phyloP scores from a whole-genome alignment of 495 filamentous ascomycete genomes.

The Penicillium paradoxum region DNA sequence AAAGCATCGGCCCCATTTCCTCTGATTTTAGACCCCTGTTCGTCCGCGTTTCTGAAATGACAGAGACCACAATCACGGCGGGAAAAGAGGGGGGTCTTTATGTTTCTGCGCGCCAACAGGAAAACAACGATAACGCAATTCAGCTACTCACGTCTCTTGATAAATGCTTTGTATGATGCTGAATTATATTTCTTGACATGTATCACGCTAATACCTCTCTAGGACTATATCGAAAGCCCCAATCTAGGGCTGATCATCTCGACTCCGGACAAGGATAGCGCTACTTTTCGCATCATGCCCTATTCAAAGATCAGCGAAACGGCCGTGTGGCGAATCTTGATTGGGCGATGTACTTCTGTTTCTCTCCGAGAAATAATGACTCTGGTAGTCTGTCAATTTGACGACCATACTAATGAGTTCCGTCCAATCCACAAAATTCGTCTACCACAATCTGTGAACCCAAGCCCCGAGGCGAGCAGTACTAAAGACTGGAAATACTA shows the following conservation, averaged over 20 bases:
- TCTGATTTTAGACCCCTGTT: neutral
- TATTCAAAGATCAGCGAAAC: slow-evolving; percentile 1
- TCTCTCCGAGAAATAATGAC: neutral
- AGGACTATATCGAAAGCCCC: slow-evolving; percentile 4
- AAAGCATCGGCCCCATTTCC: neutral
- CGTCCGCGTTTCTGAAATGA: neutral
- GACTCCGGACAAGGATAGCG: neutral
- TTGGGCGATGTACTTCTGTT: too few relatives aligned
- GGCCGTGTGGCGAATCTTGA: slow-evolving; percentile 3
- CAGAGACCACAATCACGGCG: neutral
- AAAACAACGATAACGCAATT: neutral
- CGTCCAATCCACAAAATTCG: slow-evolving; percentile 1
- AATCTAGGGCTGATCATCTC: neutral
- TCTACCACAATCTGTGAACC: neutral
- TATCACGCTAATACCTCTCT: neutral
- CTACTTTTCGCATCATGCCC: slow-evolving; percentile 6
- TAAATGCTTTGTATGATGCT: neutral
- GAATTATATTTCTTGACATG: neutral
- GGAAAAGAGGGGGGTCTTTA: neutral
- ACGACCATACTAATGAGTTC: neutral
- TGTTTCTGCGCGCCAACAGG: neutral
- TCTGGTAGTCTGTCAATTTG: neutral
- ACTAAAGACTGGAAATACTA: slow-evolving; percentile 23
- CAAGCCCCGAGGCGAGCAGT: neutral
- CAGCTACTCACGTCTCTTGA: neutral